phyloP scores from a whole-genome alignment of 345 rosid species.

The Linum usitatissimum region DNA sequence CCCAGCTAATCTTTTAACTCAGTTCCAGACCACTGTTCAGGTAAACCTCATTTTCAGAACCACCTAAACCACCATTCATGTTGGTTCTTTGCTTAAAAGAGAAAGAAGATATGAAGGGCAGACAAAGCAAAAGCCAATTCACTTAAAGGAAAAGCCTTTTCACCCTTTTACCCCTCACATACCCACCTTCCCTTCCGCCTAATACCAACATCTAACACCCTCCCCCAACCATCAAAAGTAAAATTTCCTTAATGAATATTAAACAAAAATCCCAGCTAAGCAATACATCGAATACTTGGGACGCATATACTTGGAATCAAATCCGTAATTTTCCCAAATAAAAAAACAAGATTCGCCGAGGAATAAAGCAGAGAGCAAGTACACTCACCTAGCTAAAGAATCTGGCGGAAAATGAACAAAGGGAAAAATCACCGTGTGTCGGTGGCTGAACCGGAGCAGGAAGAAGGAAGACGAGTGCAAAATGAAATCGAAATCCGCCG shows the following conservation, averaged over 20 bases:
- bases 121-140: not conserved
- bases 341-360: not conserved
- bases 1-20: conserved; percentile 11
- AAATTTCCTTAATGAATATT: too few relatives aligned
- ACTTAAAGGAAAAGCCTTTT: conserved; percentile 1
- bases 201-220: not conserved
- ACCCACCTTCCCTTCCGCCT: not conserved
- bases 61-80: not conserved
- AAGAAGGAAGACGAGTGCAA: too few relatives aligned
- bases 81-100: not conserved
- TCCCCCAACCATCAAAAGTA: not conserved
- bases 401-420: not conserved
- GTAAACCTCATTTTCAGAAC: not conserved
- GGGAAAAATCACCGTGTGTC: not conserved
- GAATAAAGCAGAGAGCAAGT: not conserved
- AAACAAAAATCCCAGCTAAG: not conserved
- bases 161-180: not conserved
- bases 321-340: not conserved
- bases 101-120: not conserved
- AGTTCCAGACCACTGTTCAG: conserved; percentile 7
- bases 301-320: not conserved
- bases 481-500: too few relatives aligned
- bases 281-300: not conserved
- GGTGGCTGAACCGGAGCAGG: not conserved
- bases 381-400: not conserved